Base-by-base conservation (phyloP, 208 protist genomes). In the Acanthamoeba sp. region DNA sequence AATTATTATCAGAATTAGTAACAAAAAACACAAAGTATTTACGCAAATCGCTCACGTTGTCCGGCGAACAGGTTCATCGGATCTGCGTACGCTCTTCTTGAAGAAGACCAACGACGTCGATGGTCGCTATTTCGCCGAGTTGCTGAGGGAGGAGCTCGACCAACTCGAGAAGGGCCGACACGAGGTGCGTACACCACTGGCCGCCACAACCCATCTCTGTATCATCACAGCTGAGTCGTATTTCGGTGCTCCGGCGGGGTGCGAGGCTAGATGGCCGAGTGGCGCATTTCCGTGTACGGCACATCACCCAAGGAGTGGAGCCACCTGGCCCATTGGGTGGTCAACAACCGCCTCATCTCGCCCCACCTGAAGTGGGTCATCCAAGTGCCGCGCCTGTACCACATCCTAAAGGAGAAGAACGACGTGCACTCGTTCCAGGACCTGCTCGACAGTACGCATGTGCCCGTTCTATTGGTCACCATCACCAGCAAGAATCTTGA, bases 51-150 rank as follows among this genome's bases (percentile, higher is more conserved):
- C 20, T 52, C 16, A 14, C 10, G 14, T 52, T 20, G 48, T 12
- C 1, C n/a, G 57, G 57, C 18, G 57, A 24, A 16, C 42, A 84
- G 73, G 73, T 27, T 55, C 36, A 5, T 84, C 73, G 2, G 89
- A 93, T 62, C 94, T 99, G 36, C 98, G 99, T 59, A 98, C 98
- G 27, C 97, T 99, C 59, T 98, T 99, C 95, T 97, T 99, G 48
- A 99, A 99, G 96, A 99, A 99, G 22, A 98, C 99, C 95, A 99
- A 99, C 97, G 97, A 99, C 91, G 99, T 99, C 97, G 98, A 99
- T 48, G 97, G 99, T 50, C 97, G 98, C 85, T 99, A 99, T 96
- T 99, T 99, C 93, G 99, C 98, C 45, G 98, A 99, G 90, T 16
- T 93, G 38, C 64, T 93, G 20, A 5, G 89, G 18, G 16, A 80